A percentile compares a stretch with the other conserved stretches of the same genome.
Evolutionary conservation across 495 filamentous ascomycete genomes (phyloP).

Genomic region (Daldinia concentrica): DNA sequence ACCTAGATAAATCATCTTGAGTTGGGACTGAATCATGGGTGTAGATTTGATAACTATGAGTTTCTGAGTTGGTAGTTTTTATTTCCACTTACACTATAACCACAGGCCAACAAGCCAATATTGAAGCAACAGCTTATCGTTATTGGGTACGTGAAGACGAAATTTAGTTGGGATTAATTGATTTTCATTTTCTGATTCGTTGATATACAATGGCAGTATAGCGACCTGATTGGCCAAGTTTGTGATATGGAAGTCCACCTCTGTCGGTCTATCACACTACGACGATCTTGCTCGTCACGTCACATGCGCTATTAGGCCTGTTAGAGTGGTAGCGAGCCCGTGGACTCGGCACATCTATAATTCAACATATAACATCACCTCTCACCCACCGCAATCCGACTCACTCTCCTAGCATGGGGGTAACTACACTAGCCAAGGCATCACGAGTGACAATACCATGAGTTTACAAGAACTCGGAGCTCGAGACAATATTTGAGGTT

Average conservation of each 20-base stretch:
- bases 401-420: background rate
- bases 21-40: too few relatives aligned
- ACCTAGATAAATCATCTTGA: too few relatives aligned
- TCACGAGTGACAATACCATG: background rate
- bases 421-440: background rate
- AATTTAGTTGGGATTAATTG: conserved; percentile 11
- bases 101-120: background rate
- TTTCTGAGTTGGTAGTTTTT: too few relatives aligned
- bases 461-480: background rate
- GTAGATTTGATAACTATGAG: too few relatives aligned
- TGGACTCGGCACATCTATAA: conserved; percentile 9
- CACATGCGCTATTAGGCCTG: conserved; percentile 23
- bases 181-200: conserved; percentile 13
- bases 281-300: conserved; percentile 31
- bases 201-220: background rate
- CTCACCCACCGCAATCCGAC: background rate
- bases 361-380: conserved; percentile 4
- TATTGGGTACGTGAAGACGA: conserved; percentile 6
- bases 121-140: background rate
- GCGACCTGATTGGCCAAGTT: conserved; percentile 26
- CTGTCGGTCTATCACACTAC: conserved; percentile 27
- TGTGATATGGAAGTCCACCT: conserved; percentile 31
- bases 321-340: conserved; percentile 8
- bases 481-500: too few relatives aligned
- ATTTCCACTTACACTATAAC: too few relatives aligned